These are phyloP conservation scores for Colletotrichum eleusines DNA, from an alignment of 2,329 filamentous ascomycete species.

Conservation along the genomic window DNA sequence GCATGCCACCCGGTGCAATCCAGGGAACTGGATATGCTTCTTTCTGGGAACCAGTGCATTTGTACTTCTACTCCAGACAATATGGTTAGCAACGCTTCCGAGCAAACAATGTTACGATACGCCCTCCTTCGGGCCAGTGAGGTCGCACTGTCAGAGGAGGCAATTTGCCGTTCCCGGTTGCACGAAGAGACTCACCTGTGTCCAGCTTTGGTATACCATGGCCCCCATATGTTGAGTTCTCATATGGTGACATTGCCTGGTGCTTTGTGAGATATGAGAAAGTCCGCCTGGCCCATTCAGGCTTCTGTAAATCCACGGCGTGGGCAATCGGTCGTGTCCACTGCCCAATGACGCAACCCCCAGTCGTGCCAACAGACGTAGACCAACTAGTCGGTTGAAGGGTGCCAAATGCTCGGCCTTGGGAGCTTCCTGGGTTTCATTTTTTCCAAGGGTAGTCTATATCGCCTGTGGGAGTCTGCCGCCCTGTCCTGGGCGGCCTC, in stretches of 20 bases:
- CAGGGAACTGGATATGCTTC: slow-evolving; percentile 37
- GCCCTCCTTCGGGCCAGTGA: neutral
- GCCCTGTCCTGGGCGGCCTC: neutral
- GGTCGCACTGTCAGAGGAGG: slow-evolving; percentile 2
- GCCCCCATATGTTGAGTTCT: neutral
- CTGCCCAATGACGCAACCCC: neutral
- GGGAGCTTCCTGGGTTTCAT: neutral
- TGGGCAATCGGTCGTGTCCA: neutral
- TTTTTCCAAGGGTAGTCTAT: neutral
- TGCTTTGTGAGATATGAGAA: neutral
- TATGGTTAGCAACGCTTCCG: neutral
- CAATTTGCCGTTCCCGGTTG: slow-evolving; percentile 23
- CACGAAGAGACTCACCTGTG: slow-evolving; percentile 20
- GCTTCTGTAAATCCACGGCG: no score
- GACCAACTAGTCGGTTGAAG: neutral
- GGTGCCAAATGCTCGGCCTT: neutral
- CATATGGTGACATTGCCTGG: neutral
- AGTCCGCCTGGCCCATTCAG: no score
- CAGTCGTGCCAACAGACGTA: neutral
- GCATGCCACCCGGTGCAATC: slow-evolving; percentile 23
- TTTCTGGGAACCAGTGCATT: slow-evolving; percentile 21
- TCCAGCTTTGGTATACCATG: neutral
- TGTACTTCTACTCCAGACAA: neutral
- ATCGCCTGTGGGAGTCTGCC: neutral
- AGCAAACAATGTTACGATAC: slow-evolving; percentile 8